phyloP scores from a whole-genome alignment of 2,329 filamentous ascomycete genomes.

The Hypoxylon sp. region DNA sequence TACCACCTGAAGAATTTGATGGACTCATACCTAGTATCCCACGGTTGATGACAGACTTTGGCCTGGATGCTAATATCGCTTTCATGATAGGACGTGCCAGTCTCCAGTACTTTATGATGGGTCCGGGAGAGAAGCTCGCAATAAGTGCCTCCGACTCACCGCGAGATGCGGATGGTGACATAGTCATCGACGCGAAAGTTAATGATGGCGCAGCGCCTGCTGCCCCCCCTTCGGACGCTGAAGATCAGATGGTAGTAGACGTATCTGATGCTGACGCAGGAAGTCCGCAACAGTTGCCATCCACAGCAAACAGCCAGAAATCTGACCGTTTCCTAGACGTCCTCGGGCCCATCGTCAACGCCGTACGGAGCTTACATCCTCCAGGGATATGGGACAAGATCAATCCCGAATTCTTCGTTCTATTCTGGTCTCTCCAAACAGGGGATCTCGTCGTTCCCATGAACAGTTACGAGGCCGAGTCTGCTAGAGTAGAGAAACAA shows the following conservation, averaged over 20 bases:
- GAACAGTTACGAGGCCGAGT: constrained; percentile 82
- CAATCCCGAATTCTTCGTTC: constrained; percentile 84
- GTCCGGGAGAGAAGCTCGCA: constrained; percentile 53
- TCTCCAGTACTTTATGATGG: constrained; percentile 73
- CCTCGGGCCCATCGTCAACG: constrained; percentile 79
- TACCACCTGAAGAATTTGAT: constrained; percentile 82
- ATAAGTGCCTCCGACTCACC: constrained; percentile 45
- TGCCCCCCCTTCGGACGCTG: constrained; percentile 33
- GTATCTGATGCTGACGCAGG: constrained; percentile 45
- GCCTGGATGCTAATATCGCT: constrained; percentile 82
- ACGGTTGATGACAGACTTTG: constrained; percentile 80
- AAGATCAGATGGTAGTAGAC: constrained; percentile 53
- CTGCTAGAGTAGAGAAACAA: constrained; percentile 74
- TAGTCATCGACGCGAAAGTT: constrained; percentile 61
- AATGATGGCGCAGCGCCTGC: constrained; percentile 45
- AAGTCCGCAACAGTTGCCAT: constrained; percentile 40
- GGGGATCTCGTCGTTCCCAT: constrained; percentile 83
- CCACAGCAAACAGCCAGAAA: constrained; percentile 53
- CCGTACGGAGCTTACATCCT: constrained; percentile 72
- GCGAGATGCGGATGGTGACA: constrained; percentile 69
- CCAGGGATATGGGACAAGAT: constrained; percentile 76
- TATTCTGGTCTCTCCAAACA: constrained; percentile 91
- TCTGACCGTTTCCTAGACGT: constrained; percentile 73
- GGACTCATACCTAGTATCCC: constrained; percentile 79
- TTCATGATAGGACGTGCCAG: constrained; percentile 86